Evolutionary conservation across 1,139 yeast genomes (phyloP).

Genomic region (Torulaspora globosa): DNA sequence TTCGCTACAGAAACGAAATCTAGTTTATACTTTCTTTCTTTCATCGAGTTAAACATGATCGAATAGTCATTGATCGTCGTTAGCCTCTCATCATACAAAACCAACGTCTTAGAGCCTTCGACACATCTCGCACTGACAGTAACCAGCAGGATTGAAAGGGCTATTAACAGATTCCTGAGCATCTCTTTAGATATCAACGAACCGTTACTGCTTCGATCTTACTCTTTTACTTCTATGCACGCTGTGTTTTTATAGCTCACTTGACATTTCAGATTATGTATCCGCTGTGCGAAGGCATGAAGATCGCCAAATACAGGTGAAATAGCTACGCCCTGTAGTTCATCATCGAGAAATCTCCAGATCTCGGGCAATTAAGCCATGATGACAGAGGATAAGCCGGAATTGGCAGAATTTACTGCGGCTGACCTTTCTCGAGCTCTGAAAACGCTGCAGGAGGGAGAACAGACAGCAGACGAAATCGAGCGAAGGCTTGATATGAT

Average conservation of each 20-base stretch:
- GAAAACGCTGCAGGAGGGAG: constrained; percentile 53
- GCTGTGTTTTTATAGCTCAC: neutral
- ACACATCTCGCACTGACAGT: constrained; percentile 13
- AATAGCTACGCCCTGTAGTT: neutral
- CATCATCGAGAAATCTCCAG: neutral
- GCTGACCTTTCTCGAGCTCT: constrained; percentile 22
- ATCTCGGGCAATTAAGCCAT: neutral
- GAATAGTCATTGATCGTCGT: constrained; percentile 34
- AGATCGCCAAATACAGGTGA: neutral
- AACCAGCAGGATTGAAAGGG: constrained; percentile 10
- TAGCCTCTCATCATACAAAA: constrained; percentile 39
- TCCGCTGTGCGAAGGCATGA: neutral
- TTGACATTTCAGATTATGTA: neutral
- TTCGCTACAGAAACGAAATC: constrained; percentile 27
- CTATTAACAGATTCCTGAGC: constrained; percentile 8
- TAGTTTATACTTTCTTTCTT: constrained; percentile 36
- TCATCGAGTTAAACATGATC: constrained; percentile 34
- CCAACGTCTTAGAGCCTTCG: constrained; percentile 36
- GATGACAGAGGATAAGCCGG: constrained; percentile 6
- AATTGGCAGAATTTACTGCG: constrained; percentile 6
- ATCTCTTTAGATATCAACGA: constrained; percentile 6
- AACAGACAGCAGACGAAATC: constrained; percentile 49
- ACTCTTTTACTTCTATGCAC: neutral
- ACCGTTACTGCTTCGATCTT: neutral
- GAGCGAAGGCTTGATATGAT: constrained; percentile 54